Base-by-base conservation (phyloP, 1,284 basidiomycete genomes). In the Athelia sp. region DNA sequence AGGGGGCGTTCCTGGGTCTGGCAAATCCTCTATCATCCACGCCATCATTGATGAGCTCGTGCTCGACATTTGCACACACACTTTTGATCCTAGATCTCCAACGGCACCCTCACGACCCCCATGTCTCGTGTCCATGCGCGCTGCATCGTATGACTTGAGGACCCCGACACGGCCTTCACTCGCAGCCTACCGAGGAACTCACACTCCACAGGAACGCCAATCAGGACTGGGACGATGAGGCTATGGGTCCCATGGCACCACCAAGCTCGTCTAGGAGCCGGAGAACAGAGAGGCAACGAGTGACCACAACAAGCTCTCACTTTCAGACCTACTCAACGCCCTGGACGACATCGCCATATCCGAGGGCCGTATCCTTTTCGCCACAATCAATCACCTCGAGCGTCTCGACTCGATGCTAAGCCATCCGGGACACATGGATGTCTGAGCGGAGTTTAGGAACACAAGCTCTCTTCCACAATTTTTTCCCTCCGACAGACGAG, bases 401-500 rank as follows among this genome's bases (percentile, higher is more conserved):
- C 76, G 80, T 23, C 78, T 93, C 3, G 90, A 93, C 59, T 86
- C 88, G 4, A 90, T 90, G 0, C 75, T 93, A 6, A 86, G 85
- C 8, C 81, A 87, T 50, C 85, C 87, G 15, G 90, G 90, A 15
- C 87, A 90, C 24, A 90, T 92, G 83, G 90, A 93, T 58, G 87
- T 93, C 3, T 90, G 87, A 87, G 77, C 93, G 47, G 87, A 92
- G 64, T 93, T 93, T 74, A 86, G 81, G 70, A 85, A 90, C 52
- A 85, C 90, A 29, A 85, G 82, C 81, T 23, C 73, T 92, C 24
- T 93, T 91, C 79, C 76, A 84, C 51, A 89, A 90, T 66, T 93
- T 93, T 70, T 92, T 91, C 82, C 88, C 87, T 0, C 82, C 78
- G 29, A 72, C 74, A 1, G 85, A 87, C 53, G 80, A 79, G 43